Evolutionary conservation across 2,329 filamentous ascomycete species (phyloP), one percentile per base, ranked within the genome.

Genomic region (Leptographium lundbergii): DNA sequence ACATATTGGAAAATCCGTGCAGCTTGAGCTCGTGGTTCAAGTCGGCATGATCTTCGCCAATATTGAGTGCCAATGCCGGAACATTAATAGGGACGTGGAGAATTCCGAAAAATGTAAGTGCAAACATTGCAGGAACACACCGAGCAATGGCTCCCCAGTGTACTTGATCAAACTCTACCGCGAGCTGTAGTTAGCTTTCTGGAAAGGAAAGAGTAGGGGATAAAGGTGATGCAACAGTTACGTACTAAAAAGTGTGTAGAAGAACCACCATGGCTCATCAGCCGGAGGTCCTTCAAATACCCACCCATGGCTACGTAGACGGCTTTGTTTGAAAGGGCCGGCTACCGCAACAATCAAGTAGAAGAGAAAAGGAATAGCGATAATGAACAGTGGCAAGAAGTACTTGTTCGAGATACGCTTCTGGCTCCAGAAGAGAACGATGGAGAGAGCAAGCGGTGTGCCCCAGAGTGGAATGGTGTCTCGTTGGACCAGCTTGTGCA

Each of bases 51-150:
- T 99, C 94, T 71, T 97, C 91, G 51, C 91, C 90, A 5, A 88
- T 89, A 36, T 90, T 91, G 55, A 96, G 86, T 0, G 90, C 94
- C 60, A 99, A 75, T 2, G 94, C 94, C 2, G 94, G 94, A 5
- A 99, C 91, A 67, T 99, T 99, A 73, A 99, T 99, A 0, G 94
- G 94, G 3, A 99, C 94, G 69, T 99, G 94, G 3, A 99, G 81
- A 59, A 99, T 87, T 57, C 94, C 94, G 67, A 99, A 99, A 75
- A 99, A 99, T 0, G 94, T 97, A 61, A 99, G 75, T 0, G 94
- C 94, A 66, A 99, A 85, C 89, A 99, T 97, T 34, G 94, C 91
- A 0, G 94, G 94, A 34, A 96, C 80, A 1, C 88, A 91, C 67
- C 91, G 85, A n/a, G 79, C 74, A 55, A 99, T 80, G 3, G 92